These are phyloP conservation scores for Bremia lactucae DNA, from an alignment of 352 stramenopile species.

Conservation along the genomic window DNA sequence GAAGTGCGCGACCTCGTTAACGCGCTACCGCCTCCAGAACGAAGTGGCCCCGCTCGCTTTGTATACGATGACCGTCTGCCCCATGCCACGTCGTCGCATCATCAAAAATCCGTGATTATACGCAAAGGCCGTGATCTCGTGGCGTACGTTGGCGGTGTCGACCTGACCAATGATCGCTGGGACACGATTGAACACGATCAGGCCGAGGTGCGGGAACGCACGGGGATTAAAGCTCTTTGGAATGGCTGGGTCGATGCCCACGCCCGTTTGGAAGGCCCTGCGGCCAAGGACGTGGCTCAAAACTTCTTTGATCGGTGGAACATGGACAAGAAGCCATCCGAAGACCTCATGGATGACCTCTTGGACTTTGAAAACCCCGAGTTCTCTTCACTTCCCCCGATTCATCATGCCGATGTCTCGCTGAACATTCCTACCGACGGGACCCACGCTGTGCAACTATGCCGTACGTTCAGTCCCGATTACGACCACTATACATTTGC, in stretches of 20 bases:
- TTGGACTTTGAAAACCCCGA: constrained; percentile 42
- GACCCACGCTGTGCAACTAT: constrained; percentile 30
- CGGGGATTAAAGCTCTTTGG: constrained; percentile 26
- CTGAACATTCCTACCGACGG: constrained; percentile 9
- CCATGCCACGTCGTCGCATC: constrained; percentile 42
- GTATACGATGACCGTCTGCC: constrained; percentile 60
- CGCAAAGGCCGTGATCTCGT: constrained; percentile 26
- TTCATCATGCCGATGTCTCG: constrained; percentile 7
- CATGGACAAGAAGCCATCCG: constrained; percentile 17
- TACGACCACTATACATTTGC: constrained; percentile 31
- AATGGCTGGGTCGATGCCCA: constrained; percentile 57
- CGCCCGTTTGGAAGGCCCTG: constrained; percentile 32
- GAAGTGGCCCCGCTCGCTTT: constrained; percentile 27
- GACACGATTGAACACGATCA: constrained; percentile 52
- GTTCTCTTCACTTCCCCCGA: constrained; percentile 9
- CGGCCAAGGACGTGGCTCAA: constrained; percentile 40
- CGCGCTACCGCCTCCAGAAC: constrained; percentile 17
- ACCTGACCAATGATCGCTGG: constrained; percentile 48
- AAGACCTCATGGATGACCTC: constrained; percentile 34
- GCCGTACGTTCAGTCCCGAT: constrained; percentile 45
- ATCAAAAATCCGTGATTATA: constrained; percentile 60
- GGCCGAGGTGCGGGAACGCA: constrained; percentile 23
- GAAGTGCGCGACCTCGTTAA: constrained; percentile 48
- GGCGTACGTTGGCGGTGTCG: constrained; percentile 43
- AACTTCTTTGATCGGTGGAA: constrained; percentile 68